Base-by-base conservation (phyloP, 1,284 basidiomycete species). In the Papiliotrema nemorosa region DNA sequence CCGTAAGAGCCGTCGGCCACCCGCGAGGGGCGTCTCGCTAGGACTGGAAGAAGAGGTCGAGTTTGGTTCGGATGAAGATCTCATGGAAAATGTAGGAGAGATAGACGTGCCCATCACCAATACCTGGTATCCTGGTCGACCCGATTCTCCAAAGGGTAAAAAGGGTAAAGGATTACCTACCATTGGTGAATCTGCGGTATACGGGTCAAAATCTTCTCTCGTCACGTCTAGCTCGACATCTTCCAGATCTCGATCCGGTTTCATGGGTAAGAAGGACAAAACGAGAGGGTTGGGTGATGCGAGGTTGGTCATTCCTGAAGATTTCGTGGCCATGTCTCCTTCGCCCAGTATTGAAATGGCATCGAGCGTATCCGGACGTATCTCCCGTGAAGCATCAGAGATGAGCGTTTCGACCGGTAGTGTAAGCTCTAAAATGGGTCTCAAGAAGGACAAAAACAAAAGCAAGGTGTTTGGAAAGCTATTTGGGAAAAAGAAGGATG, bases 21-120 rank as follows among this genome's bases (percentile, higher is more conserved):
- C n/a, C n/a, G n/a, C n/a, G n/a, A n/a, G 18, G 20, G 37, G 37
- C 37, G 37, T 22, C 37, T 42, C 48, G 48, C 44, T 69, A 13
- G 68, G 68, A n/a, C 60, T 70, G n/a, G 68, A 70, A 41, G 68
- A 70, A 46, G 68, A 70, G 54, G 54, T 67, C 10, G 60, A 63
- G 2, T 70, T 67, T 48, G 66, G 63, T 13, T 63, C 63, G 9
- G 65, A 69, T 45, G 67, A 70, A 45, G 67, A 70, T 48, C 54
- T 64, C 16, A 50, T 70, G 46, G 64, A 64, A 36, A 55, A 62
- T 12, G 59, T 69, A 14, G 67, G 67, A 16, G 67, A 67, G 37
- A 55, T 55, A 26, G 44, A 49, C 3, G 22, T 46, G 22, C 21
- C 47, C 25, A 10, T 50, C 16, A 21, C 53, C 18, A 33, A 33